These are phyloP conservation scores for Chrysosporium keratinophilum DNA, from an alignment of 2,329 filamentous ascomycete genomes.

Conservation along the genomic window DNA sequence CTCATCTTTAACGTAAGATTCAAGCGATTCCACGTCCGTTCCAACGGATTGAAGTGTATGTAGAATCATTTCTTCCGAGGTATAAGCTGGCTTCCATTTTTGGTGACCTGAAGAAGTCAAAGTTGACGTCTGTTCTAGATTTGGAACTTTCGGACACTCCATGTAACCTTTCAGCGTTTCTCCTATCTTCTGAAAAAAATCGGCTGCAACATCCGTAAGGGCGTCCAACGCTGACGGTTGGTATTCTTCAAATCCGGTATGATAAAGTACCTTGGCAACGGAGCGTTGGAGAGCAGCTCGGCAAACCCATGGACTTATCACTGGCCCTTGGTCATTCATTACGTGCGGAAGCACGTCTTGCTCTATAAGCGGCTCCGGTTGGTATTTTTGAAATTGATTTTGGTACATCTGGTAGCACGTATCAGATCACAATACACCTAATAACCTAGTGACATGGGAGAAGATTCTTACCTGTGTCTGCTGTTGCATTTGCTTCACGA, in stretches of 20 bases:
- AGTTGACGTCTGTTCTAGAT: conserved; percentile 34
- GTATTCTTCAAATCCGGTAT: conserved; percentile 92
- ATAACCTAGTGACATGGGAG: background rate
- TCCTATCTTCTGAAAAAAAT: conserved; percentile 79
- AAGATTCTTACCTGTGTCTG: conserved; percentile 66
- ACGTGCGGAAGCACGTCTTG: conserved; percentile 81
- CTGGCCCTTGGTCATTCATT: conserved; percentile 73
- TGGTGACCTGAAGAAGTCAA: conserved; percentile 20
- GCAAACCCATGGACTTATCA: conserved; percentile 75
- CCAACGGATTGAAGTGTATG: conserved; percentile 80
- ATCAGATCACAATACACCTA: conserved; percentile 14
- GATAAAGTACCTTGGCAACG: conserved; percentile 89
- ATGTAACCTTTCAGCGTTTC: conserved; percentile 71
- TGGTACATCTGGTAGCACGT: conserved; percentile 63
- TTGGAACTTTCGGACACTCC: conserved; percentile 66
- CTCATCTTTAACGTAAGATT: conserved; percentile 83
- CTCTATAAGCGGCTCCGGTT: conserved; percentile 79
- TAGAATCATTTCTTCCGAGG: conserved; percentile 72
- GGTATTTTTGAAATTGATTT: conserved; percentile 96
- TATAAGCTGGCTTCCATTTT: conserved; percentile 58
- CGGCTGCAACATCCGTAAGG: conserved; percentile 76
- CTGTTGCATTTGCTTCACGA: conserved; percentile 99
- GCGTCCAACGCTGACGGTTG: conserved; percentile 89
- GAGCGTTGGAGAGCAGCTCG: conserved; percentile 78
- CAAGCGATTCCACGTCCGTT: conserved; percentile 67